Percentiles rank a stretch among this genome's conserved stretches.
Conservation (phyloP, 2,329 filamentous ascomycete species). For the Ophiognomonia clavigignenti-juglandacearum region DNA sequence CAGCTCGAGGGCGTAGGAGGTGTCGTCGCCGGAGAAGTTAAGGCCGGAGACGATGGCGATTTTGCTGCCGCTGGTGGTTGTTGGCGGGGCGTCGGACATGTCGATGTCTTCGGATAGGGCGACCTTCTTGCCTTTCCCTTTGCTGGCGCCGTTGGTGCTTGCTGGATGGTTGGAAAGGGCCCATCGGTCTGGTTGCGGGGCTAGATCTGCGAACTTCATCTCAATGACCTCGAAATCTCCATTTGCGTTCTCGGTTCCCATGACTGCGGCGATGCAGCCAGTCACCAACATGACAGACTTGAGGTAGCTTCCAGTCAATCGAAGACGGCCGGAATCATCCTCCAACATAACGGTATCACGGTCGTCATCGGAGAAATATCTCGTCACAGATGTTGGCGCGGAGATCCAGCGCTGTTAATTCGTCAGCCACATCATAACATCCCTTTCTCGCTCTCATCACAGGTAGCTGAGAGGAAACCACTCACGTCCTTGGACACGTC, state of each 20-base stretch:
- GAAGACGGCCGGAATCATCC: constrained; percentile 87
- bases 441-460: no score
- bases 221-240: constrained; percentile 93
- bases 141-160: constrained; percentile 24
- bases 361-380: constrained; percentile 63
- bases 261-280: constrained; percentile 86
- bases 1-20: constrained; percentile 67
- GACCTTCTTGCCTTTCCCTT: constrained; percentile 28
- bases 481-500: constrained; percentile 88
- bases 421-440: neutral
- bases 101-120: constrained; percentile 46
- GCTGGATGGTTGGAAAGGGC: constrained; percentile 53
- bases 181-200: constrained; percentile 79
- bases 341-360: constrained; percentile 78
- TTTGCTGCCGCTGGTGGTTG: constrained; percentile 44
- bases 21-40: constrained; percentile 69
- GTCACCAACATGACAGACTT: constrained; percentile 73
- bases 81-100: constrained; percentile 47
- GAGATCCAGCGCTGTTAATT: constrained; percentile 75
- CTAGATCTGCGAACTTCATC: constrained; percentile 80
- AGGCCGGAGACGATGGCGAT: constrained; percentile 88
- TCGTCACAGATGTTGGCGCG: constrained; percentile 69
- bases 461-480: constrained; percentile 13
- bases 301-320: constrained; percentile 68
- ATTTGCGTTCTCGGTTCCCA: constrained; percentile 88